Percentiles rank a stretch among this genome's conserved stretches.
Conservation (phyloP, 2,329 filamentous ascomycete genomes). For the Uncinocarpus reesii region DNA sequence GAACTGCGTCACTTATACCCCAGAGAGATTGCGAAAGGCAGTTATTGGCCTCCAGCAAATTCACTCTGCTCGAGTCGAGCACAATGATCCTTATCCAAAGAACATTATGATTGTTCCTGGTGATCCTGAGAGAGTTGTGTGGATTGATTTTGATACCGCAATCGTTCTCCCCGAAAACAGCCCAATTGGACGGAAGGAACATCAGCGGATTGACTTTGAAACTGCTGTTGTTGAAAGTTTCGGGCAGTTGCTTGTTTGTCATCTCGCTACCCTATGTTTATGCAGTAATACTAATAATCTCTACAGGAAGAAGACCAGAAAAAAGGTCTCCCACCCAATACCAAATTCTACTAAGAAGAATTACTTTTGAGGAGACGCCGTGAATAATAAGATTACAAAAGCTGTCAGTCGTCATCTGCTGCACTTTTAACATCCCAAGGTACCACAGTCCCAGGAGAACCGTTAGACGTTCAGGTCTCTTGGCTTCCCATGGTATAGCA, state of each 20-base stretch:
- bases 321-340: neutral
- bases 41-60: slow-evolving; percentile 9
- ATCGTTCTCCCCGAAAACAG: slow-evolving; percentile 11
- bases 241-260: slow-evolving; percentile 1
- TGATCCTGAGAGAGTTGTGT: slow-evolving; percentile 10
- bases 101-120: slow-evolving; percentile 14
- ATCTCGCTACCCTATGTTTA: neutral
- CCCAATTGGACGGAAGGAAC: slow-evolving; percentile 8
- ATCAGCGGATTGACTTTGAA: slow-evolving; percentile 9
- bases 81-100: slow-evolving; percentile 16
- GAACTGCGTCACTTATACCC: slow-evolving; percentile 12
- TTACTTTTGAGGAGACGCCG: too few relatives aligned
- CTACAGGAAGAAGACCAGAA: slow-evolving; percentile 2
- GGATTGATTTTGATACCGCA: slow-evolving; percentile 16
- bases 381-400: too few relatives aligned
- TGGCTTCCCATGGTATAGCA: slow-evolving; percentile 10
- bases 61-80: slow-evolving; percentile 12
- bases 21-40: slow-evolving; percentile 12
- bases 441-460: slow-evolving; percentile 15
- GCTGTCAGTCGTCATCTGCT: neutral
- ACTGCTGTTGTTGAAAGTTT: slow-evolving; percentile 11
- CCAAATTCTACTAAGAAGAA: neutral
- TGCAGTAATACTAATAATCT: neutral
- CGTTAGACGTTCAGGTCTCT: slow-evolving; percentile 10
- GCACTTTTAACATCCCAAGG: neutral